These are phyloP conservation scores for Hortiboletus flavorubellus DNA, from an alignment of 768 basidiomycete species.

Conservation along the genomic window DNA sequence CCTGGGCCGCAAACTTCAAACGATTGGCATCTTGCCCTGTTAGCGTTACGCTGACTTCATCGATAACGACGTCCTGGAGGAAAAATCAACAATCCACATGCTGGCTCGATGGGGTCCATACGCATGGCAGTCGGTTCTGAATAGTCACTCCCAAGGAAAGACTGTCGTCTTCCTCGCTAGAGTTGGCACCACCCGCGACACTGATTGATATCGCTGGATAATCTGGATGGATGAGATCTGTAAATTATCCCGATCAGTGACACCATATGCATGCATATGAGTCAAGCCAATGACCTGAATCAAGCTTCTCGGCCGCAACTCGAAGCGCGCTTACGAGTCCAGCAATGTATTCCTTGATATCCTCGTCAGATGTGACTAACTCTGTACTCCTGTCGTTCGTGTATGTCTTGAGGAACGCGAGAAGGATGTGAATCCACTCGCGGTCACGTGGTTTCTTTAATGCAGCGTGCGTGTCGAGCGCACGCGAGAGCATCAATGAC, in stretches of 20 bases:
- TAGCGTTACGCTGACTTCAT: constrained; percentile 60
- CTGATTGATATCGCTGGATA: constrained; percentile 65
- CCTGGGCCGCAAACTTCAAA: constrained; percentile 49
- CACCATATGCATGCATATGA: not conserved
- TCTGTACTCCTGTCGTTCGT: constrained; percentile 53
- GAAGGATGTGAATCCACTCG: constrained; percentile 78
- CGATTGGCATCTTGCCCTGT: constrained; percentile 61
- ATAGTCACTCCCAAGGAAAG: constrained; percentile 57
- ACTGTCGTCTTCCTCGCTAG: constrained; percentile 64
- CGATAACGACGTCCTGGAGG: constrained; percentile 54
- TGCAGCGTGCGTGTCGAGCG: constrained; percentile 61
- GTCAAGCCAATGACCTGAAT: constrained; percentile 43
- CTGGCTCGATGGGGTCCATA: constrained; percentile 37
- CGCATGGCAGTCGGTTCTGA: constrained; percentile 71
- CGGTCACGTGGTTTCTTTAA: constrained; percentile 58
- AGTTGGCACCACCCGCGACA: constrained; percentile 43
- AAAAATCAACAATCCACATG: constrained; percentile 8
- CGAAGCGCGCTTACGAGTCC: constrained; percentile 49
- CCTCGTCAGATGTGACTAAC: constrained; percentile 50
- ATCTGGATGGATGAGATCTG: constrained; percentile 66
- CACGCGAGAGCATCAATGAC: constrained; percentile 72
- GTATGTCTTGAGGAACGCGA: constrained; percentile 73
- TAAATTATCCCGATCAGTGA: constrained; percentile 10
- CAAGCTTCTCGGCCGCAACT: constrained; percentile 47
- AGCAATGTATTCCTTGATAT: constrained; percentile 49